Base-by-base conservation (phyloP, 192 early-diverging fungal genomes). In the Borealophlyctis nickersoniae region DNA sequence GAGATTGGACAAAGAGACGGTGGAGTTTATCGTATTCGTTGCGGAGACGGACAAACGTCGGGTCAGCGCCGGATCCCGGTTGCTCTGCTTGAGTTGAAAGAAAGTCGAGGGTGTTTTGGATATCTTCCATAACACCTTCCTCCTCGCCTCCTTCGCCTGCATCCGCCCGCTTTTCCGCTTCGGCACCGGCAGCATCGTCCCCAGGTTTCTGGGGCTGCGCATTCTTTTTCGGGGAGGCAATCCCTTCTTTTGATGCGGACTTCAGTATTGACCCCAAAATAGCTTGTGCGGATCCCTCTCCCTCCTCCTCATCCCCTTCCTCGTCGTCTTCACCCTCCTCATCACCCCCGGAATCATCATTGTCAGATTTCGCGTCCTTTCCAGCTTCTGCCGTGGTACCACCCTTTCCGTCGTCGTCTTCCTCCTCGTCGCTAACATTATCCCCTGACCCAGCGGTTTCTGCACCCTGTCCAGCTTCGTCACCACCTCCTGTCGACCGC, bases 21-120 rank as follows among this genome's bases (percentile, higher is more conserved):
- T 84, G 73, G 2, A 84, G 62, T 63, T 81, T 79, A 35, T 79
- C 77, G 66, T 79, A 82, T 58, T 79, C 81, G 14, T 48, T 36
- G 19, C 68, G 62, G 23, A 77, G 60, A 4, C 69, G 56, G 1
- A 60, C 23, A 30, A 77, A 50, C 55, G 50, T 58, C 49, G 70
- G 63, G 52, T 70, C 67, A n/a, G 14, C 61, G 57, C 58, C 36
- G 36, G 27, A 32, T 11, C 35, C 64, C 33, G 56, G 56, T 52
- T 24, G 31, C 22, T 24, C 45, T 14, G 62, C 39, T 29, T 71
- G 64, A 11, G 24, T 31, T 30, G 74, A n/a, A 34, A 76, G 34
- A 14, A 63, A 50, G 24, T 55, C 26, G 2, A 71, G 54, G 9
- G 67, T 74, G 22, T 56, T 32, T 32, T 70, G 73, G 26, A 75